Evolutionary conservation across 495 filamentous ascomycete genomes (phyloP), one percentile per base, ranked within the genome.

Genomic region (Cercophora newfieldiana): DNA sequence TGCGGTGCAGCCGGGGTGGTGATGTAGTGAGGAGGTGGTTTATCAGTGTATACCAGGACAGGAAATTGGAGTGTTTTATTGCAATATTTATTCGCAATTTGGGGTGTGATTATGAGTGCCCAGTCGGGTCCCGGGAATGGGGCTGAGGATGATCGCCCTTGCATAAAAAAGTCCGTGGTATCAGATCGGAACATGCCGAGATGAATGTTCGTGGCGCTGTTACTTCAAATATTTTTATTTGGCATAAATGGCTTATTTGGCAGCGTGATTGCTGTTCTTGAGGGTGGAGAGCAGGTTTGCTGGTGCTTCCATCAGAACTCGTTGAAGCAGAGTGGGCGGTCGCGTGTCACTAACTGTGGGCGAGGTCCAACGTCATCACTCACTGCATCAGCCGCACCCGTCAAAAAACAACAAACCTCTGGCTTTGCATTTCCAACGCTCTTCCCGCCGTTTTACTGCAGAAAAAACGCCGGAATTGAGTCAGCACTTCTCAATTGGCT

Each of bases 1-100:
- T 67, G 66, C 69, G 48, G 85, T 88, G 7, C 55, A 66, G 37
- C 67, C 69, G 0, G 56, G 30, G 47, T 71, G 64, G 66, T 22
- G 8, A 10, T 53, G 10, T 2, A 2, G 37, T 14, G 37, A 4
- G 37, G 37, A 44, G 30, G 4, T 33, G 12, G 12, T 4, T 33
- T 33, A 12, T 44, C 18, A 44, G 3, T 44, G 10, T 44, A 57
- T 18, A 30, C 12, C 24, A 22, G 19, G 5, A 7, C 21, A 51
- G 21, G 26, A 22, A 22, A 24, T 30, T 62, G 51, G 53, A 26
- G 19, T 59, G 31, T 59, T 53, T 53, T 53, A 26, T 53, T 2
- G 18, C 37, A 19, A 26, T 55, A n/a, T n/a, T n/a, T n/a, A n/a
- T n/a, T 25, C 12, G 21, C 7, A 4, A 55, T 55, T 55, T 55